Evolutionary conservation across 1,139 yeast species (phyloP), one percentile per base, ranked within the genome.

Genomic region (Sugiyamaella neomexicana): DNA sequence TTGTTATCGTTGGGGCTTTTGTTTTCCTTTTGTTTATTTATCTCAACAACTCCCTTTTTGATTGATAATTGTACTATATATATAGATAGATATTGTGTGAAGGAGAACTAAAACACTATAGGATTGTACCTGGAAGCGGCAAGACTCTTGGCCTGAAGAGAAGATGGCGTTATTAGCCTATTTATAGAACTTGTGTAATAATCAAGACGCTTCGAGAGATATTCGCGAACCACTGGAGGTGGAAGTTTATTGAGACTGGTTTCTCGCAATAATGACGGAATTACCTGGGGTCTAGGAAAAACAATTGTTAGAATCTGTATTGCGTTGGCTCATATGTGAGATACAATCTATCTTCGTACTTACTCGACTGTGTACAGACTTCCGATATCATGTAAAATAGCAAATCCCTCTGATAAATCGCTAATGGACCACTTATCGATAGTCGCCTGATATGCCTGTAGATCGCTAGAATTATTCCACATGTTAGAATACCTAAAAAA

Each of bases 221-320:
- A 88, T 60, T 82, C 88, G 55, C 87, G 78, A 29, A 90, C 75
- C 12, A 85, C 75, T 54, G 77, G 79, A 3, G 87, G 85, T 66
- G 85, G 86, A 67, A 91, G 77, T 55, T 76, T 79, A 1, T 85
- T 83, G 60, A 91, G 75, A 63, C 84, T 88, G 1, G 96, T 96
- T 63, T 90, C 97, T 44, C 86, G 82, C 1, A 91, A 82, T 65
- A 91, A 78, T 0, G 96, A 87, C 60, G 83, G 84, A 57, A 91
- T 75, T 63, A 89, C 80, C 50, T 81, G 83, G 1, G 86, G 82
- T 46, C 72, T 68, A 25, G 31, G n/a, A n/a, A n/a, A 27, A 9
- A 10, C 12, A 32, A 5, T 5, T 10, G 37, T 32, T 32, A 32
- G 37, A 25, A 17, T n/a, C n/a, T n/a, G n/a, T 45, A 10, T 13